A percentile compares a stretch with the other conserved stretches of the same genome.
Evolutionary conservation across 228 moss, liverwort and hornwort genomes (phyloP).

Genomic region (Sphagnum fallax): DNA sequence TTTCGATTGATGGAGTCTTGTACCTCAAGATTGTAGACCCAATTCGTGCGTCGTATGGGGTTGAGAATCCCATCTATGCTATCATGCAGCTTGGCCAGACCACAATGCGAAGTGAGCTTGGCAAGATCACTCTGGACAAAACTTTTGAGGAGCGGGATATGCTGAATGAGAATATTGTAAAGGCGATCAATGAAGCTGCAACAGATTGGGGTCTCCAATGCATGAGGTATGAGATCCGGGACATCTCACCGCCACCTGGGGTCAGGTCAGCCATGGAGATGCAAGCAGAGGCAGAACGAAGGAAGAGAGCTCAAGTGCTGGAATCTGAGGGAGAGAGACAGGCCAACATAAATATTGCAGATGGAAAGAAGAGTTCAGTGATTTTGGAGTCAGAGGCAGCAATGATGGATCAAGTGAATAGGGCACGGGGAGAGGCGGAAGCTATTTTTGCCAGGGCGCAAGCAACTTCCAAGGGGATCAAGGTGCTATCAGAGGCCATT

Average conservation of each 20-base stretch:
- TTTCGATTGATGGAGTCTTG: constrained; percentile 94
- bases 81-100: constrained; percentile 98
- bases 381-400: constrained; percentile 99
- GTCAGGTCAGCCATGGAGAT: constrained; percentile 99
- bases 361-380: constrained; percentile 97
- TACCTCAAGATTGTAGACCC: constrained; percentile 98
- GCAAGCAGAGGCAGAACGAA: constrained; percentile 97
- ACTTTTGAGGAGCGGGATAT: constrained; percentile 97
- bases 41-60: constrained; percentile 94
- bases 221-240: constrained; percentile 93
- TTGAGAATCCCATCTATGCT: constrained; percentile 95
- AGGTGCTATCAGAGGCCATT: constrained; percentile 72
- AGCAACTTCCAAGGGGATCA: constrained; percentile 90
- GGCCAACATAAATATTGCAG: constrained; percentile 94
- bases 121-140: constrained; percentile 96
- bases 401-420: constrained; percentile 95
- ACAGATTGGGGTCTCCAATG: constrained; percentile 95
- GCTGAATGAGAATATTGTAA: constrained; percentile 94
- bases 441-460: constrained; percentile 94
- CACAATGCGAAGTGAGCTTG: constrained; percentile 96
- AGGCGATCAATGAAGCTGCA: constrained; percentile 92
- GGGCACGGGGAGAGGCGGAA: constrained; percentile 97
- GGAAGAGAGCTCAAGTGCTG: constrained; percentile 95
- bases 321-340: constrained; percentile 99
- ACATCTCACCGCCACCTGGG: constrained; percentile 94